These are phyloP conservation scores for Nidularia sp. DNA, from an alignment of 768 basidiomycete species.

Conservation along the genomic window DNA sequence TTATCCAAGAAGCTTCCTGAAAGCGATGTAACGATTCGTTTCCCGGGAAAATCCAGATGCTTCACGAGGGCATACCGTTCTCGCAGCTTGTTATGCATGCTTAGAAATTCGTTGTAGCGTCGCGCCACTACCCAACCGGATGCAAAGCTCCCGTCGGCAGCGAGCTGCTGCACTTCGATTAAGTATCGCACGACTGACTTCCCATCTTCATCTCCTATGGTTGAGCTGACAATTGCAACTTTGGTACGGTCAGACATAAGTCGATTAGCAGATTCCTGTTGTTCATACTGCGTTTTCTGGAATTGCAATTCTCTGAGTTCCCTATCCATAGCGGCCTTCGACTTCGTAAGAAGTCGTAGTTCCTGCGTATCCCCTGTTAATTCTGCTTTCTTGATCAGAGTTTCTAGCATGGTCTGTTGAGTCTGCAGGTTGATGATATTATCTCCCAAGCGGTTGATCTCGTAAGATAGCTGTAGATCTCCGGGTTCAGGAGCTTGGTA, in stretches of 20 bases:
- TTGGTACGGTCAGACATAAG: constrained; percentile 80
- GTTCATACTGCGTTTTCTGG: constrained; percentile 90
- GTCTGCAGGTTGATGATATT: constrained; percentile 74
- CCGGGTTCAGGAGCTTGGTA: constrained; percentile 84
- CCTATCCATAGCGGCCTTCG: constrained; percentile 74
- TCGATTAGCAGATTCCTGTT: constrained; percentile 89
- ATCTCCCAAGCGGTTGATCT: constrained; percentile 74
- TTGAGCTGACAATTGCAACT: constrained; percentile 82
- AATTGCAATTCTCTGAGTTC: constrained; percentile 84
- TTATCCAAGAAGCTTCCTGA: constrained; percentile 87
- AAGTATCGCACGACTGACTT: constrained; percentile 91
- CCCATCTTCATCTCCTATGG: constrained; percentile 78
- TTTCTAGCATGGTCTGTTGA: constrained; percentile 82
- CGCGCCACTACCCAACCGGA: constrained; percentile 93
- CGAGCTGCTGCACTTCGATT: constrained; percentile 87
- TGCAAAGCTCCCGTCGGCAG: constrained; percentile 69
- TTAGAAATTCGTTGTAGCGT: constrained; percentile 92
- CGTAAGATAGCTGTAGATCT: constrained; percentile 82
- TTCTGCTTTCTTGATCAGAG: constrained; percentile 91
- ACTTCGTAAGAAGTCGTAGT: constrained; percentile 74
- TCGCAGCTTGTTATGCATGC: constrained; percentile 80
- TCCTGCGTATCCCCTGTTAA: constrained; percentile 88
- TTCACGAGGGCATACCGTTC: constrained; percentile 69
- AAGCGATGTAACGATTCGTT: constrained; percentile 84
- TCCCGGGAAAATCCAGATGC: constrained; percentile 86